Evolutionary conservation across 768 basidiomycete species (phyloP), one percentile per base, ranked within the genome.

Genomic region (Mycena polygramma): DNA sequence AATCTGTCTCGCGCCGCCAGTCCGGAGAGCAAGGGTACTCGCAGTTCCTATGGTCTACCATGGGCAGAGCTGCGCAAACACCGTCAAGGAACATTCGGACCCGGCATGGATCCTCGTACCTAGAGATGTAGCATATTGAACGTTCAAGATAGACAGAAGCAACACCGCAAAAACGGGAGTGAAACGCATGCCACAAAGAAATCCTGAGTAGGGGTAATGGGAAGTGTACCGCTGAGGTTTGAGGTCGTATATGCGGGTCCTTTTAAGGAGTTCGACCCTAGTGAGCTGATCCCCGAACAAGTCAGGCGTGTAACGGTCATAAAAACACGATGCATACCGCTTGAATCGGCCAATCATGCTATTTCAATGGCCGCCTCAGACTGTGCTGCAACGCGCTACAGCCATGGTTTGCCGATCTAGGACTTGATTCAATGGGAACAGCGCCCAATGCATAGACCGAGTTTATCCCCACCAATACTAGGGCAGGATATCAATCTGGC

Each of bases 71-170:
- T 66, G 24, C 1, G 3, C 35, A 39, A 48, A 64, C 14, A 20
- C 11, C 24, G 39, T 24, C 19, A 22, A 39, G 3, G 39, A 46
- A 5, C 3, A 5, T 19, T 22, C 2, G 41, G 8, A 30, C 1
- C 17, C n/a, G 57, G n/a, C 0, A 22, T 9, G 7, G 5, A n/a
- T 17, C 36, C 1, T 26, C 24, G 24, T 41, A 66, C 64, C 64
- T 51, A 26, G 41, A 15, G 57, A 66, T 53, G 65, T 11, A 22
- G 26, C 49, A 2, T 41, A 39, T 3, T 30, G 65, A 4, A 43
- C 57, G n/a, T 66, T 43, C 26, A 66, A 35, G 65, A 59, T 14
- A 26, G 49, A 52, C 20, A 66, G 14, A 45, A 66, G 39, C 49
- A 66, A 19, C 5, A 26, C 49, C 14, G 65, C 57, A 20, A 66